Evolutionary conservation across 768 basidiomycete genomes (phyloP), one percentile per base, ranked within the genome.

Genomic region (Lactifluus echinatus): DNA sequence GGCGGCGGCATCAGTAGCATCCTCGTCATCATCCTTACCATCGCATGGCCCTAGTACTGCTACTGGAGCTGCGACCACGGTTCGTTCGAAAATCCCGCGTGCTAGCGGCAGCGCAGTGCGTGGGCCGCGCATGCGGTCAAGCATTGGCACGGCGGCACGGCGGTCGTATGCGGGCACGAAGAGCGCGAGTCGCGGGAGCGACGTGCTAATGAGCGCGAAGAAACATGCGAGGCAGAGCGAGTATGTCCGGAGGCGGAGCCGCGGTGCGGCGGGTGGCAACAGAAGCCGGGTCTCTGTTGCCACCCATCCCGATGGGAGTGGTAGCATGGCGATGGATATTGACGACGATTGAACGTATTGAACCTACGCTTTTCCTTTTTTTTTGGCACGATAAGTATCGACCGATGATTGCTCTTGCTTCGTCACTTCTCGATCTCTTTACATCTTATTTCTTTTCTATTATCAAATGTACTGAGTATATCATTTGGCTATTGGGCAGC

Each of bases 191-290:
- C 64, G 66, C 1, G 68, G 67, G 19, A 66, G 63, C 40, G 72
- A 71, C 29, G 63, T 81, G 61, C 55, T 79, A 66, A 75, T 83
- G 75, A 84, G 80, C 55, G 84, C 83, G 63, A 87, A 84, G 79
- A 87, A 81, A 70, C 73, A 80, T 59, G 81, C 78, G 53, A 81
- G 88, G 66, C 85, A 87, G 74, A 90, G 87, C 63, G 88, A 89
- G 73, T 82, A 84, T 65, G 75, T 77, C 21, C 73, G 83, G 62
- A 72, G 85, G 66, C 74, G 71, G 66, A 87, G 81, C 61, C 72
- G 75, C 15, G 69, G 62, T 39, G 65, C 56, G 6, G 64, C 46
- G 28, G 33, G 4, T 40, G 47, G 37, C 10, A 26, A 3, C 33
- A n/a, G 26, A 3, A 19, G n/a, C 3, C 45, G 24, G 5, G 34